Percentiles rank a stretch among this genome's conserved stretches.
Evolutionary conservation across 75 land plant species (phyloP).

Genomic region (Pseudotsuga menziesii): DNA sequence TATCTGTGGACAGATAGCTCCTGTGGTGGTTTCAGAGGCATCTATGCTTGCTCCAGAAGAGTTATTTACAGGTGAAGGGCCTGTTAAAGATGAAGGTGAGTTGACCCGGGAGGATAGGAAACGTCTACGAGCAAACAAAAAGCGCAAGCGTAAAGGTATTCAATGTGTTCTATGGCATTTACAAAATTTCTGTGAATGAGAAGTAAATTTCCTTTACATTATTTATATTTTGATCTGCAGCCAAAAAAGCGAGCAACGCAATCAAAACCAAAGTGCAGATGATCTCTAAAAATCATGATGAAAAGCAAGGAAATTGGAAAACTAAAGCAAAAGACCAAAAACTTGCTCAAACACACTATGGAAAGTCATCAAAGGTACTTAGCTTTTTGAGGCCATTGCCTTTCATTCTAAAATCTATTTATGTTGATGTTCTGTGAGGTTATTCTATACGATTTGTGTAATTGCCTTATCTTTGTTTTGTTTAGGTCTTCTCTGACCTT

Average conservation of each 20-base stretch:
- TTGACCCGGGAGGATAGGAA: slow-evolving; percentile 78
- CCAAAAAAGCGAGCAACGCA: neutral
- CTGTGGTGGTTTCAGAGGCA: slow-evolving; percentile 94
- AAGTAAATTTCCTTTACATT: neutral
- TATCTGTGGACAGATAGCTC: slow-evolving; percentile 64
- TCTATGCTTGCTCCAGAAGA: slow-evolving; percentile 99
- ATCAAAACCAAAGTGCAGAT: neutral
- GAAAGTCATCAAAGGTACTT: slow-evolving; percentile 9
- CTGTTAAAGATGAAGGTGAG: slow-evolving; percentile 79
- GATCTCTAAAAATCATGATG: neutral
- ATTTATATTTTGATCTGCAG: neutral
- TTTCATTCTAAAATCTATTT: neutral
- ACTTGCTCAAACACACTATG: slow-evolving; percentile 7
- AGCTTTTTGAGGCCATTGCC: neutral
- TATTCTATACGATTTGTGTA: neutral
- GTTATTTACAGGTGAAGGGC: slow-evolving; percentile 81
- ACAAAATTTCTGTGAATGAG: neutral
- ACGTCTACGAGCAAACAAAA: slow-evolving; percentile 82
- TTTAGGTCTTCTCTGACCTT: slow-evolving; percentile 9
- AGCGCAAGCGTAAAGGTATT: slow-evolving; percentile 77
- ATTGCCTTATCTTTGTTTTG: neutral
- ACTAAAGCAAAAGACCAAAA: slow-evolving; percentile 7
- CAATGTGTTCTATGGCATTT: neutral
- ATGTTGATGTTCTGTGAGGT: neutral
- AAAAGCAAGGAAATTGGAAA: neutral